Conservation (phyloP, 129 eudicot species). For the Tagetes patula region DNA sequence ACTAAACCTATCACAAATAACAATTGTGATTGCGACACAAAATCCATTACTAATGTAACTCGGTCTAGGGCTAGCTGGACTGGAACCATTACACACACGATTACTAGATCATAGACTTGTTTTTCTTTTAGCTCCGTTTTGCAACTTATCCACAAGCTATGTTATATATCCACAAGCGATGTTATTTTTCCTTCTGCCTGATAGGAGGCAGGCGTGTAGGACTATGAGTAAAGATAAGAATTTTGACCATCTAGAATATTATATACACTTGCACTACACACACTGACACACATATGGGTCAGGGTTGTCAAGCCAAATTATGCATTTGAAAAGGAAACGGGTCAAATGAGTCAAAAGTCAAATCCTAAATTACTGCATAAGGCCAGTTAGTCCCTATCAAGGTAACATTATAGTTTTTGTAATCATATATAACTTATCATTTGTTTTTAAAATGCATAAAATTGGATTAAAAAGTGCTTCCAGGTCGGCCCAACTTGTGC, state of each 20-base stretch:
- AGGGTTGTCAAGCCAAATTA: background rate
- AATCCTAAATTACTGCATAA: background rate
- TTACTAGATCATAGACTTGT: background rate
- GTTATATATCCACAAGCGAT: no score
- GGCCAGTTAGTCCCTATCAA: background rate
- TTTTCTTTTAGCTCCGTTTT: background rate
- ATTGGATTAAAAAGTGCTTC: background rate
- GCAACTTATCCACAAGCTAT: background rate
- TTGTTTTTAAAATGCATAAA: background rate
- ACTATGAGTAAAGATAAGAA: background rate
- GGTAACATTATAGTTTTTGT: background rate
- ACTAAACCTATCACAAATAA: no score
- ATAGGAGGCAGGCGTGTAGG: constrained; percentile 1
- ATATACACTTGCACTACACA: background rate
- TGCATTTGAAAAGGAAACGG: background rate
- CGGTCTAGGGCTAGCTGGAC: no score
- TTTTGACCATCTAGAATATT: background rate
- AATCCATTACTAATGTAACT: no score
- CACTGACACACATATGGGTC: background rate
- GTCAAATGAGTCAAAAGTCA: background rate
- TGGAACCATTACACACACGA: no score
- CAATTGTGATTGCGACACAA: no score
- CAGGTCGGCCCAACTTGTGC: background rate
- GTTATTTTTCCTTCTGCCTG: background rate
- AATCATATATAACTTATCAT: background rate